Conservation (phyloP, 78 protist species). For the Polysphondylium violaceum region DNA sequence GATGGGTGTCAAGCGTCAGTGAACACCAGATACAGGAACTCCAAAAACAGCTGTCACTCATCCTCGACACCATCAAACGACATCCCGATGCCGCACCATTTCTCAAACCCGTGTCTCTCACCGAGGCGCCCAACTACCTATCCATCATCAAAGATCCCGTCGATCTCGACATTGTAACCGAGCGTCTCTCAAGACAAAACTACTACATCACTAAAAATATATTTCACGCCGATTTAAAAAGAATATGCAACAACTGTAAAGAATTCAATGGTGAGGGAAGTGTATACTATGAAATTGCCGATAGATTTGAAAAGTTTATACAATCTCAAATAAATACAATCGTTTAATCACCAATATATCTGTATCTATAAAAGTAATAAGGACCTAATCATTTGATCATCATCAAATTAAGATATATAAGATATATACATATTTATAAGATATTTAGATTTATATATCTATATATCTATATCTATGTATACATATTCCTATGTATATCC, state of each 20-base stretch:
- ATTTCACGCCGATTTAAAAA: constrained; percentile 67
- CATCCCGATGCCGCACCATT: constrained; percentile 72
- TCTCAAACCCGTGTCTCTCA: constrained; percentile 31
- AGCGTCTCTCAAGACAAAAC: constrained; percentile 23
- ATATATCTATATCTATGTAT: no score
- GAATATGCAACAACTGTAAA: constrained; percentile 83
- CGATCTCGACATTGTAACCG: constrained; percentile 26
- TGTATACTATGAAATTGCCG: constrained; percentile 24
- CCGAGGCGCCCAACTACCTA: constrained; percentile 55
- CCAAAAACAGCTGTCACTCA: background rate
- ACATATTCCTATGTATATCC: no score
- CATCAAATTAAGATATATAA: no score
- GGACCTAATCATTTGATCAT: no score
- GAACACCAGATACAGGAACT: constrained; percentile 1
- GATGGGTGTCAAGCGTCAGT: constrained; percentile 23
- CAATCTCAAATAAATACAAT: constrained; percentile 17
- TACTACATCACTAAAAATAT: constrained; percentile 81
- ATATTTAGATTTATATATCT: no score
- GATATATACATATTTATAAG: no score
- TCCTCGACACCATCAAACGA: background rate
- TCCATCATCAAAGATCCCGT: constrained; percentile 39
- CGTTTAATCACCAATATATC: no score
- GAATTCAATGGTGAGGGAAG: constrained; percentile 76
- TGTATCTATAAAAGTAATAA: no score
- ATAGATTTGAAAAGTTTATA: constrained; percentile 45